Conservation (phyloP, 768 basidiomycete species). For the Suillus subalutaceus region DNA sequence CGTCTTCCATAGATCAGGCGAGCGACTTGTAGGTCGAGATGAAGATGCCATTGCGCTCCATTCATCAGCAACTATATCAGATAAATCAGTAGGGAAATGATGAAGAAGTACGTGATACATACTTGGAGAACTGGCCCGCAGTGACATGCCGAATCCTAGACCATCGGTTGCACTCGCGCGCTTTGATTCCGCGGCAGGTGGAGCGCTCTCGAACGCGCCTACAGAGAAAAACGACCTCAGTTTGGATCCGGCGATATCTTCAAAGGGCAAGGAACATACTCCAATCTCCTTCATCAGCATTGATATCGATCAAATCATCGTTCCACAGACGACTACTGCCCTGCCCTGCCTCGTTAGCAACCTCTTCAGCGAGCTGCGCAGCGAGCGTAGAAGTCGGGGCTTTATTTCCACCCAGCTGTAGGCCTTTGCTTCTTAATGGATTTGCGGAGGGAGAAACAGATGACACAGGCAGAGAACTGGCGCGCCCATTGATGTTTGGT, state of each 20-base stretch:
- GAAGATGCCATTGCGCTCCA: slow-evolving; percentile 25
- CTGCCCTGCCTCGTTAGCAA: slow-evolving; percentile 36
- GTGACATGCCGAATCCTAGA: slow-evolving; percentile 28
- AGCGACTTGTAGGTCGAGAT: slow-evolving; percentile 6
- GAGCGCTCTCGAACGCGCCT: slow-evolving; percentile 78
- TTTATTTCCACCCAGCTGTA: slow-evolving; percentile 72
- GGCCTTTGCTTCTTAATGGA: slow-evolving; percentile 51
- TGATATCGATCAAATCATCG: slow-evolving; percentile 89
- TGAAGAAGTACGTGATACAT: background rate
- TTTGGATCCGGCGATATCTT: background rate
- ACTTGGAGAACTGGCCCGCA: slow-evolving; percentile 2
- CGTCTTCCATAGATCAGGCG: slow-evolving; percentile 21
- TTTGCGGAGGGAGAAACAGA: slow-evolving; percentile 13
- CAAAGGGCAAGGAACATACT: slow-evolving; percentile 52
- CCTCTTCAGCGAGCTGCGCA: slow-evolving; percentile 62
- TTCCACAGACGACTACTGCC: slow-evolving; percentile 63
- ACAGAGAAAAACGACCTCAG: background rate
- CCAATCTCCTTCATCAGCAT: slow-evolving; percentile 95
- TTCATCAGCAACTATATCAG: slow-evolving; percentile 17
- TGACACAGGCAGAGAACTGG: background rate
- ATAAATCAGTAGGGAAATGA: background rate
- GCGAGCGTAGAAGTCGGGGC: slow-evolving; percentile 44
- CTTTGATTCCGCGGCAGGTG: slow-evolving; percentile 32
- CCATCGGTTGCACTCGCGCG: slow-evolving; percentile 24
- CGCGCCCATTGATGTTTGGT: slow-evolving; percentile 28